Base-by-base conservation (phyloP, 306 rosid genomes). In the Prunus kanzakura region DNA sequence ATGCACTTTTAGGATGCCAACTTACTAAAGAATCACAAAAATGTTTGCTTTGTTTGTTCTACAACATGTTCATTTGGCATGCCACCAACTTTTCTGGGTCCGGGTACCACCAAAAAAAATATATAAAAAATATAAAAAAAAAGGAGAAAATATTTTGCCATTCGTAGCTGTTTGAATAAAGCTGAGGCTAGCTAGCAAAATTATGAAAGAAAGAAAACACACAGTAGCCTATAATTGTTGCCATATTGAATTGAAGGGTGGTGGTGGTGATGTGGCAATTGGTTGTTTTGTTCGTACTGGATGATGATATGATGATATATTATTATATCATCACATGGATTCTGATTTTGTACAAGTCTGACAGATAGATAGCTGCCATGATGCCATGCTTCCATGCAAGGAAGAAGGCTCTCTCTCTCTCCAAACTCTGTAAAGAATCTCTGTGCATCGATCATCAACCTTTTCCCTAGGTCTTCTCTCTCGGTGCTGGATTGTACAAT, bases 381-480 rank as follows among this genome's bases (percentile, higher is more conserved):
- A 51, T 27, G 46, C 45, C 67, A 62, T 62, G 19, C 43, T 35
- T 35, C 43, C 11, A n/a, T 32, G 47, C 14, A 18, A 19, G 69
- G 52, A 38, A 38, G 43, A 38, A 38, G 43, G 9, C 43, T 38
- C 43, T 38, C 41, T 35, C 41, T 35, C 41, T 35, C 41, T 35
- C 41, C 38, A 35, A 35, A 27, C 67, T 74, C 51, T 76, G 75
- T 41, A 30, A 38, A 73, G 86, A 84, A 84, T 87, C 84, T 80
- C 78, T 78, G 82, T 82, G 81, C 69, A 52, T 25, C 38, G 4
- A 18, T n/a, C 49, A 60, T 75, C 87, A 84, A 86, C 82, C 41
- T 74, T 76, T 45, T 76, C 49, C 20, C 55, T 50, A 13, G 47
- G n/a, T 64, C 69, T 41, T 69, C 23, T 47, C 51, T 57, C 45